Evolutionary conservation across 805 yeast genomes (phyloP).

Genomic region (Tetrapisispora namnaoensis): DNA sequence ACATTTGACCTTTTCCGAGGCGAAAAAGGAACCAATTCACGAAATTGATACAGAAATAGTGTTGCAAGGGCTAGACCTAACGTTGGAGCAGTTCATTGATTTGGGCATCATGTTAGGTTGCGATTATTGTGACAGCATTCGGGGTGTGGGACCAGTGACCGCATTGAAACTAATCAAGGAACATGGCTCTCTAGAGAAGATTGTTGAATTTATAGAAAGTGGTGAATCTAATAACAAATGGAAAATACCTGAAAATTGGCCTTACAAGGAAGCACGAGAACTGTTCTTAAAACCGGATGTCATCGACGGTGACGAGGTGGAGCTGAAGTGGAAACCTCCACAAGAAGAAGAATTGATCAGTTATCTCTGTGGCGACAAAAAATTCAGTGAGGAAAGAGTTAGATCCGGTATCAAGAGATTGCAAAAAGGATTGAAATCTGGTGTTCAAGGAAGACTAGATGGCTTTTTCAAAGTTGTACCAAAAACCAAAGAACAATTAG

Average conservation of each 20-base stretch:
- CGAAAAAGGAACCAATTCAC: conserved; percentile 83
- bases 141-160: conserved; percentile 93
- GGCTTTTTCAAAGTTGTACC: conserved; percentile 73
- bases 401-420: conserved; percentile 78
- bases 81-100: conserved; percentile 69
- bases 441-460: conserved; percentile 86
- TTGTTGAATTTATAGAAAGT: conserved; percentile 51
- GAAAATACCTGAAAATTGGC: conserved; percentile 92
- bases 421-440: conserved; percentile 71
- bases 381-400: conserved; percentile 88
- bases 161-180: conserved; percentile 83
- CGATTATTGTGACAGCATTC: conserved; percentile 92
- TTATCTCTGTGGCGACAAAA: conserved; percentile 77
- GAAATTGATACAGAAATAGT: conserved; percentile 64
- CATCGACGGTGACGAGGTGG: conserved; percentile 45
- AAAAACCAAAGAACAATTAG: conserved; percentile 39
- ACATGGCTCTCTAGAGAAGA: conserved; percentile 69
- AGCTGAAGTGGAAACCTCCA: conserved; percentile 82
- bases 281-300: conserved; percentile 81
- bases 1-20: conserved; percentile 89
- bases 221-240: conserved; percentile 46
- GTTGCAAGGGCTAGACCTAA: conserved; percentile 69
- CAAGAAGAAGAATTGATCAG: conserved; percentile 74
- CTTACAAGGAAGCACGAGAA: conserved; percentile 77
- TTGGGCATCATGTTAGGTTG: conserved; percentile 90